Conservation (phyloP, 345 rosid species). For the Gossypium arboreum region DNA sequence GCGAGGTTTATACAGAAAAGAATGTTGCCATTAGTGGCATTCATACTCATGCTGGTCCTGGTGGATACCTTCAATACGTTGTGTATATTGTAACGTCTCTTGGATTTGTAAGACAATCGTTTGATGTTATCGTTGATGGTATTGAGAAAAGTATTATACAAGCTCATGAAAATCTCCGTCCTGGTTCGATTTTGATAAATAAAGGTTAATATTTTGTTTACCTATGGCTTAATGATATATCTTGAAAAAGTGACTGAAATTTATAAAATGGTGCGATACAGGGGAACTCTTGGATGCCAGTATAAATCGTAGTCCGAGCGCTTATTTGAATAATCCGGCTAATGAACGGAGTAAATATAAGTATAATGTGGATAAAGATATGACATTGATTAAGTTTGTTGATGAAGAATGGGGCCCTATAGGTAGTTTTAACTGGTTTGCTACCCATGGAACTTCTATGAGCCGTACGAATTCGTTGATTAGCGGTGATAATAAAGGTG, state of each 20-base stretch:
- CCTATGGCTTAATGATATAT: background rate
- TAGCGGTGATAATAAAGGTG: conserved; percentile 77
- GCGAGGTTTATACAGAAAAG: conserved; percentile 53
- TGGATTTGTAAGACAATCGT: conserved; percentile 73
- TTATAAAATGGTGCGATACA: conserved; percentile 21
- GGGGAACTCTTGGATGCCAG: conserved; percentile 69
- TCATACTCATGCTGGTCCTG: conserved; percentile 80
- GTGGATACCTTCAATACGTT: conserved; percentile 74
- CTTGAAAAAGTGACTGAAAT: background rate
- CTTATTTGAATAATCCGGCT: conserved; percentile 57
- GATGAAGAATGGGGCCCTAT: conserved; percentile 54
- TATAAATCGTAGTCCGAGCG: conserved; percentile 66
- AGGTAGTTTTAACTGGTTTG: conserved; percentile 74
- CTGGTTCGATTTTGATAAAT: conserved; percentile 51
- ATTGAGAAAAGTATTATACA: conserved; percentile 58
- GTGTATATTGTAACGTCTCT: conserved; percentile 70
- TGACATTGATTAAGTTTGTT: conserved; percentile 64
- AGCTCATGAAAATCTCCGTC: conserved; percentile 70
- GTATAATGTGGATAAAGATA: conserved; percentile 60
- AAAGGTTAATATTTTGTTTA: conserved; percentile 29
- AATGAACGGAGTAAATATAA: conserved; percentile 53
- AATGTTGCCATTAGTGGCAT: conserved; percentile 78
- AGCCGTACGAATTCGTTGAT: conserved; percentile 58
- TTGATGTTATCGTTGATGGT: conserved; percentile 63
- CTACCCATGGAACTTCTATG: conserved; percentile 81